Evolutionary conservation across 345 rosid genomes (phyloP).

Genomic region (Citrus trifoliata): DNA sequence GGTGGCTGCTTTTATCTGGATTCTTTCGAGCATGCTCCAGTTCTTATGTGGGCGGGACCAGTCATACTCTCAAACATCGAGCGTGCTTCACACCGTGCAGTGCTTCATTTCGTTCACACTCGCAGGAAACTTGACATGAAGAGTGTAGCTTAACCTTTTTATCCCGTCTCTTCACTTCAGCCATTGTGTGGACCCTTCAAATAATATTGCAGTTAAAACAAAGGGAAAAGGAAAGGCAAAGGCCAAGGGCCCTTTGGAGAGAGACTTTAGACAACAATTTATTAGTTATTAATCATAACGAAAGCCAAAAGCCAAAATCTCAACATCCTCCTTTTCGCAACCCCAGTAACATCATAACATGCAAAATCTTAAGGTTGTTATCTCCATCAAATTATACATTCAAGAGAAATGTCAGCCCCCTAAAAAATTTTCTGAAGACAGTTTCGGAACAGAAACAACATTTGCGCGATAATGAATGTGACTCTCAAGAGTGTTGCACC

Average conservation of each 20-base stretch:
- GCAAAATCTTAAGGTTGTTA: background rate
- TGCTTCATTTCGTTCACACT: background rate
- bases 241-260: background rate
- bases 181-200: background rate
- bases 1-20: background rate
- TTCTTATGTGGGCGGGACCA: background rate
- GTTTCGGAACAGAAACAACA: background rate
- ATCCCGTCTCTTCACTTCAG: background rate
- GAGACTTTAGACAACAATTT: background rate
- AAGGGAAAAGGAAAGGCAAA: background rate
- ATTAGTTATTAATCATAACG: too few relatives aligned
- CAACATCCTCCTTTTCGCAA: background rate
- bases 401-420: background rate
- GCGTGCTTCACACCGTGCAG: background rate
- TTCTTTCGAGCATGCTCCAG: background rate
- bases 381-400: background rate
- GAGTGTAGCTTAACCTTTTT: background rate
- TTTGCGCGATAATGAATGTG: conserved; percentile 6
- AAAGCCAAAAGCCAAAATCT: background rate
- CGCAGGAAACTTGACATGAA: background rate
- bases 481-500: background rate
- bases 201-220: background rate
- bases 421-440: background rate
- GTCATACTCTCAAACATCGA: background rate
- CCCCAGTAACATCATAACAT: background rate